Conservation (phyloP, 73 alveolate genomes). For the Paramecium bursaria region DNA sequence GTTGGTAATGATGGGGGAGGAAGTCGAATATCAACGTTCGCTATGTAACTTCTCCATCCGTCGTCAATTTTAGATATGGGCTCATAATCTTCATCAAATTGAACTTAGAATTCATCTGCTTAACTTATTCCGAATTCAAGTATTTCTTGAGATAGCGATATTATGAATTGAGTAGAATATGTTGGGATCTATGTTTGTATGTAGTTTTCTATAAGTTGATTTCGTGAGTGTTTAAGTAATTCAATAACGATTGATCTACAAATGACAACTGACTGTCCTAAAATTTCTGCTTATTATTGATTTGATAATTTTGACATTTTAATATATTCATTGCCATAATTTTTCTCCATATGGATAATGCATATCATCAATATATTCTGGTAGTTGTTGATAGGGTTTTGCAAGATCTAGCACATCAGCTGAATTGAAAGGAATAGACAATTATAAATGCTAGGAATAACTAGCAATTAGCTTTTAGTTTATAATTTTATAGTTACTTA, state of each 20-base stretch:
- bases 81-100: background rate
- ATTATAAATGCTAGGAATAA: background rate
- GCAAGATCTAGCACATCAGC: slow-evolving; percentile 7
- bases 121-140: no score
- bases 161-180: no score
- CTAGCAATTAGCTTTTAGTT: no score
- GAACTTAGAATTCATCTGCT: no score
- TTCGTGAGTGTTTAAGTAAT: no score
- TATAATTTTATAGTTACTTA: background rate
- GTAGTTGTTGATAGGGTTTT: background rate
- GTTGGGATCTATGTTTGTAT: no score
- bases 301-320: no score
- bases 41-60: slow-evolving; percentile 59
- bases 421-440: slow-evolving; percentile 15
- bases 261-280: no score
- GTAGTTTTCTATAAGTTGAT: no score
- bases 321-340: background rate
- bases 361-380: slow-evolving; percentile 20
- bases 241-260: no score
- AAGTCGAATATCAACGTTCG: slow-evolving; percentile 26
- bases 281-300: no score
- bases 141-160: no score
- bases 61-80: slow-evolving; percentile 7
- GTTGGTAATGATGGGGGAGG: slow-evolving; percentile 8
- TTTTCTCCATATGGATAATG: slow-evolving; percentile 31